A percentile compares a stretch with the other conserved stretches of the same genome.
Evolutionary conservation across 148 eudicot species (phyloP).

Genomic region (Nepenthes mirabilis): DNA sequence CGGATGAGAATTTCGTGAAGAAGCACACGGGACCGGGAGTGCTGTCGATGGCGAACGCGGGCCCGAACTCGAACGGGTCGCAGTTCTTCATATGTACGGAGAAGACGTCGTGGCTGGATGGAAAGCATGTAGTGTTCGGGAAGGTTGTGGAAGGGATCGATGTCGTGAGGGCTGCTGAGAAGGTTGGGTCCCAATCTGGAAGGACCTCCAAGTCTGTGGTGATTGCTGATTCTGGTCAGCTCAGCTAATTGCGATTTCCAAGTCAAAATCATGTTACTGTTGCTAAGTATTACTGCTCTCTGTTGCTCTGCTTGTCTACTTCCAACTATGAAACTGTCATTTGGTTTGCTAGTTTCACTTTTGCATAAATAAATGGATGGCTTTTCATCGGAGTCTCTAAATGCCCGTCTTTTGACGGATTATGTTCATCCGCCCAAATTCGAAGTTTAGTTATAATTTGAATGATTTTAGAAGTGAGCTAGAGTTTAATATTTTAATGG

Average conservation of each 20-base stretch:
- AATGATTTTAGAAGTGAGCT: too few relatives aligned
- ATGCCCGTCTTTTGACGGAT: too few relatives aligned
- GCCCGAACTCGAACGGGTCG: conserved; percentile 22
- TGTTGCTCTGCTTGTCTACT: too few relatives aligned
- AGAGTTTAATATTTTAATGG: too few relatives aligned
- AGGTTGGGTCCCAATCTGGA: conserved; percentile 17
- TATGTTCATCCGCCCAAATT: too few relatives aligned
- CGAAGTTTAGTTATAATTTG: too few relatives aligned
- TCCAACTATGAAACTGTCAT: too few relatives aligned
- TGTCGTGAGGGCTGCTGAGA: conserved; percentile 15
- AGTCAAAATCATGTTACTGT: too few relatives aligned
- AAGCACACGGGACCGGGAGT: conserved; percentile 28
- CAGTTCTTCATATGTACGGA: conserved; percentile 29
- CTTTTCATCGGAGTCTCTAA: too few relatives aligned
- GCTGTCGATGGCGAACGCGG: conserved; percentile 29
- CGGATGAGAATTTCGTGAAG: conserved; percentile 28
- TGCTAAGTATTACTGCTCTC: too few relatives aligned
- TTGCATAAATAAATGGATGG: too few relatives aligned
- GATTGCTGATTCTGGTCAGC: conserved; percentile 25
- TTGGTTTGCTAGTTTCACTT: too few relatives aligned
- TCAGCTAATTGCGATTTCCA: neutral
- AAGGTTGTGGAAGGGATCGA: conserved; percentile 32
- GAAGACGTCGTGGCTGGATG: conserved; percentile 24
- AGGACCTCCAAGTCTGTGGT: conserved; percentile 16
- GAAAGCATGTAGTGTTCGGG: conserved; percentile 29